Evolutionary conservation across 2,329 filamentous ascomycete genomes (phyloP), one percentile per base, ranked within the genome.

Genomic region (Colletotrichum navitas): DNA sequence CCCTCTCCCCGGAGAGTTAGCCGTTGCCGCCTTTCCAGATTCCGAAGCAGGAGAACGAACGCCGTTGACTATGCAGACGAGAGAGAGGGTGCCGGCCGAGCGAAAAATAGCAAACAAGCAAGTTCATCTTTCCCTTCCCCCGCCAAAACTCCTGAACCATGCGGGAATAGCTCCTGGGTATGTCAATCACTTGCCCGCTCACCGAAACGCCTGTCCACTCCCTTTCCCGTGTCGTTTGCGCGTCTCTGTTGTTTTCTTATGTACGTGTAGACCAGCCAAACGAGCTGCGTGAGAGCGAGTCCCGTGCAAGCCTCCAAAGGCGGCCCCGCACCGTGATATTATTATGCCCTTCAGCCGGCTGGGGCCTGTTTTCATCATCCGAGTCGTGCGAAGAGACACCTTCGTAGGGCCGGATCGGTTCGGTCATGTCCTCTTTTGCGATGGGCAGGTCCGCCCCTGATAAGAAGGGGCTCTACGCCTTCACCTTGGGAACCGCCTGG

Each of bases 391-490:
- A 24, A n/a, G 21, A 29, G 34, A 41, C 47, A 12, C 21, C 43
- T 14, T 39, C 45, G 12, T 26, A n/a, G 29, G 16, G 34, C 18
- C 16, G 45, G 26, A 34, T 45, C 16, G 12, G 5, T 24, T 18
- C n/a, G 26, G n/a, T 21, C 11, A 5, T 26, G 14, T 5, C 10
- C n/a, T 21, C n/a, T 52, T 36, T 32, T 16, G 16, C 18, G 18
- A 43, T n/a, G n/a, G 52, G 32, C 51, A 51, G 54, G 11, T 43
- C 68, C 45, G 47, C 56, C 29, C 24, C 12, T 41, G 39, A 60
- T 41, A 54, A 54, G n/a, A 60, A 72, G 59, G 65, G 45, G 55
- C 54, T 69, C 69, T 72, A 72, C 52, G 54, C 69, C 69, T 69
- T 72, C 32, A 54, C 59, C 69, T 72, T 72, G 54, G 69, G 69